Evolutionary conservation across 2,329 filamentous ascomycete genomes (phyloP), one percentile per base, ranked within the genome.

Genomic region (Rutstroemia sp.): DNA sequence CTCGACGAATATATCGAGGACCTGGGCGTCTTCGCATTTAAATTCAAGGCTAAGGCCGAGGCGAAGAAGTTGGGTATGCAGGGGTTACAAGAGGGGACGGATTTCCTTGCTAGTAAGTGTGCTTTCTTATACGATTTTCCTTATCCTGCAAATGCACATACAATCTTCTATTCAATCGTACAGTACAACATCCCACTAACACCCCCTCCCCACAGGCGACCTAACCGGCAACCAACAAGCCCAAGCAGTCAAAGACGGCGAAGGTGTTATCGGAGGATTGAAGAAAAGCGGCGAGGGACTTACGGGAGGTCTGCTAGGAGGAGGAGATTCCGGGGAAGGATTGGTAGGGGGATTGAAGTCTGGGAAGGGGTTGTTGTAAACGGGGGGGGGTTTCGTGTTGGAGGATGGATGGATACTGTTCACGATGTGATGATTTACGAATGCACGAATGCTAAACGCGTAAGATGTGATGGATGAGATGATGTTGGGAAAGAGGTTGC

Each of bases 31-130:
- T 68, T 68, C 53, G 58, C 72, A 51, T 71, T 74, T 64, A 73
- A 74, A 63, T 70, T 71, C 34, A 70, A 75, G 63, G 73, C 70
- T 0, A 67, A 72, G 61, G 71, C 71, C 7, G 72, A 75, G 61
- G 66, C 69, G 42, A 72, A 73, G 61, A 70, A 71, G 54, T 61
- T 73, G 60, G 63, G 73, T 59, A 69, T 70, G 8, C 60, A 73
- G 60, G 73, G 73, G 1, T 46, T 71, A 61, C 69, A 71, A 58
- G 70, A 71, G 49, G 72, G 72, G 17, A 59, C 73, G 57, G 72
- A 73, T 60, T 73, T 73, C 57, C 48, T 70, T 3, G 68, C 67
- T 54, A 65, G 71, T 73, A 56, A 64, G 66, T 63, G 27, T 30
- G 27, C 27, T 9, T n/a, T n/a, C n/a, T n/a, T n/a, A n/a, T n/a